A percentile compares a stretch with the other conserved stretches of the same genome.
phyloP scores from a whole-genome alignment of 2,329 filamentous ascomycete species.

The Venturia nashicola region DNA sequence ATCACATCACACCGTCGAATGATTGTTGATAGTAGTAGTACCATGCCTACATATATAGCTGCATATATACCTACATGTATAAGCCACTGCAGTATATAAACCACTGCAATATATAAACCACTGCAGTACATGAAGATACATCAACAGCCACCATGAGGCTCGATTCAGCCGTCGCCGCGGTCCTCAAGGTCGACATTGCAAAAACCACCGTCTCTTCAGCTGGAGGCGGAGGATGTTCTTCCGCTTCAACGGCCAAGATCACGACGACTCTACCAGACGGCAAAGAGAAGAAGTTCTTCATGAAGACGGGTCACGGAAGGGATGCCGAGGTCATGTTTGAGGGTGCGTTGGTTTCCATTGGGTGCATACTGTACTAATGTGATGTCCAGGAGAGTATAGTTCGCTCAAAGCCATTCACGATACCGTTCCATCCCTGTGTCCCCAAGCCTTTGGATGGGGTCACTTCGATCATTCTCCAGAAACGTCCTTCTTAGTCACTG shows the following conservation, averaged over 20 bases:
- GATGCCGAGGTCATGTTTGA: conserved; percentile 57
- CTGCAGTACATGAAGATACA: neutral
- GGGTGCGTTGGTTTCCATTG: conserved; percentile 29
- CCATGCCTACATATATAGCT: too few species aligned
- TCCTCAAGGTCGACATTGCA: conserved; percentile 45
- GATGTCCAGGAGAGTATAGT: conserved; percentile 55
- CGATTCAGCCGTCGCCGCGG: conserved; percentile 49
- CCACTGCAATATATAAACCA: too few species aligned
- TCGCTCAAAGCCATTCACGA: conserved; percentile 72
- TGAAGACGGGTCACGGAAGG: conserved; percentile 54
- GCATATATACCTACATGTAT: too few species aligned
- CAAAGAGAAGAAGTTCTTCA: conserved; percentile 47
- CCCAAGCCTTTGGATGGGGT: conserved; percentile 63
- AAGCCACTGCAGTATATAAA: too few species aligned
- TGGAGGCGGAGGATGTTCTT: conserved; percentile 53
- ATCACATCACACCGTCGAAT: neutral
- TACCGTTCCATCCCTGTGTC: conserved; percentile 62
- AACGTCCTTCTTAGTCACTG: conserved; percentile 51
- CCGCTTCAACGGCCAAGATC: conserved; percentile 52
- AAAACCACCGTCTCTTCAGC: conserved; percentile 45
- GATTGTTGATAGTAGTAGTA: neutral
- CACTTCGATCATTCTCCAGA: conserved; percentile 34
- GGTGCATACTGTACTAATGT: neutral
- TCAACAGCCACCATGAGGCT: conserved; percentile 32
- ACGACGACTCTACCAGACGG: conserved; percentile 35